Evolutionary conservation across 495 filamentous ascomycete genomes (phyloP), one percentile per base, ranked within the genome.

Genomic region (Lasiosphaeria hispida): DNA sequence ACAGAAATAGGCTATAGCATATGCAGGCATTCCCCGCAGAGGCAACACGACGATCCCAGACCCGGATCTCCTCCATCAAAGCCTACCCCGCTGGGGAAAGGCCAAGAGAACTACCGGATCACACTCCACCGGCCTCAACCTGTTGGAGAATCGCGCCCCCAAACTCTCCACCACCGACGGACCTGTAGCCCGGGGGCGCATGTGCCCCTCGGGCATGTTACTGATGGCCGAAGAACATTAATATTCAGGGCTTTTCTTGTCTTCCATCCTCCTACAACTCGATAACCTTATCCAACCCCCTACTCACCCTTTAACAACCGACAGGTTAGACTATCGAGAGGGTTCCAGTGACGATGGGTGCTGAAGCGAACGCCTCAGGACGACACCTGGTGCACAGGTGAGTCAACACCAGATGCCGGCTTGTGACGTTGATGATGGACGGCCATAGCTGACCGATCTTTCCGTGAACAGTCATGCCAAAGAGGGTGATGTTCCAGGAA

Each of bases 401-500:
- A 30, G 23, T 30, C 5, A 5, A 30, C 23, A n/a, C 23, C 23
- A 2, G 23, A 30, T 30, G 5, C 5, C 23, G 2, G 2, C 23
- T 30, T 2, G 5, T 30, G 23, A 30, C 2, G 5, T 30, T 37
- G 33, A 10, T n/a, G 14, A 13, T 49, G 36, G 15, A 43, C 10
- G 11, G 55, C 35, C 44, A 50, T 58, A n/a, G 7, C 18, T 8
- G 41, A 15, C 14, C 5, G 23, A 30, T 2, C 23, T 30, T 1
- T n/a, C 15, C 51, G 53, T 49, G 44, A 38, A 53, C 10, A 84
- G 81, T 55, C 83, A 85, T 69, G 83, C 82, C 15, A 80, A 83
- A 44, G 83, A 84, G 63, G 80, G 74, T 54, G 76, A 79, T 48
- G 72, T 86, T 17, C 80, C 82, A 0, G 83, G 83, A 1, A 86